Evolutionary conservation across 306 rosid species (phyloP).

Genomic region (Trifolium pratense): DNA sequence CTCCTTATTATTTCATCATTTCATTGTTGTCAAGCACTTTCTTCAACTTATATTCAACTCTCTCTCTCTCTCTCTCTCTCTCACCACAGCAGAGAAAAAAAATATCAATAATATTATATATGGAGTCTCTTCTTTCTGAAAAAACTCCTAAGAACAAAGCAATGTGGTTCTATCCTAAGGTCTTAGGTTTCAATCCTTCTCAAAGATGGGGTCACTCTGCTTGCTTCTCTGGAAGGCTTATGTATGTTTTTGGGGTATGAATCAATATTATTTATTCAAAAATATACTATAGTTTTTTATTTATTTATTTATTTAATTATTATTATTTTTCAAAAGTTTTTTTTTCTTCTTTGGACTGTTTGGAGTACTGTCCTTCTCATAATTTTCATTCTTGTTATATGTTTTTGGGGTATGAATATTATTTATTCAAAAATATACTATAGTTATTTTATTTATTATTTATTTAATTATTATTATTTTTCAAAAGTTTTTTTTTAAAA

Average conservation of each 20-base stretch:
- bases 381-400: too few species aligned
- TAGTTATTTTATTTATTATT: too few species aligned
- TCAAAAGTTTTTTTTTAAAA: constrained; percentile 5
- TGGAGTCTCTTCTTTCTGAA: constrained; percentile 72
- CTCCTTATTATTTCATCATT: constrained; percentile 50
- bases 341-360: too few species aligned
- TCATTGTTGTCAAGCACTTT: constrained; percentile 61
- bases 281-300: too few species aligned
- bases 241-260: constrained; percentile 91
- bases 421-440: too few species aligned
- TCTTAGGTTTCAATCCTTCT: constrained; percentile 76
- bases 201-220: constrained; percentile 99
- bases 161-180: constrained; percentile 97
- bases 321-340: too few species aligned
- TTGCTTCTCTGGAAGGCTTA: constrained; percentile 66
- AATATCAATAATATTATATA: neutral
- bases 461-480: too few species aligned
- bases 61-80: neutral
- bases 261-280: neutral
- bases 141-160: constrained; percentile 70
- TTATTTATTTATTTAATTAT: neutral
- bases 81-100: neutral
- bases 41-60: constrained; percentile 19
- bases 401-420: too few species aligned
- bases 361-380: too few species aligned